A percentile compares a stretch with the other conserved stretches of the same genome.
phyloP scores from a whole-genome alignment of 257 asterid species.

The Eucommia ulmoides region DNA sequence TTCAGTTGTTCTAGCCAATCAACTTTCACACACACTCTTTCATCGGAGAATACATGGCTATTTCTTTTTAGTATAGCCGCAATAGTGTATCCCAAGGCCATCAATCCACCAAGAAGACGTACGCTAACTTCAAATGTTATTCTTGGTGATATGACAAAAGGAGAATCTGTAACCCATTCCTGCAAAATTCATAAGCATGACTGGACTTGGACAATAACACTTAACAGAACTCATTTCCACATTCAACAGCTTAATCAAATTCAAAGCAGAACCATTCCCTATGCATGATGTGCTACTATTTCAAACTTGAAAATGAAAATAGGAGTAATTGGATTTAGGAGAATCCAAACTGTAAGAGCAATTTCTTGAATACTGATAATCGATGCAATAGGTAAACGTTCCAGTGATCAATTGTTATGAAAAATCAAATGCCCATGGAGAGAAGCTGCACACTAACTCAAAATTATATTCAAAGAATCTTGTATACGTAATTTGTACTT shows the following conservation, averaged over 20 bases:
- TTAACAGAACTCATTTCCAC: neutral
- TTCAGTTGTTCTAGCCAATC: constrained; percentile 94
- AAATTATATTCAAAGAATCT: too few species aligned
- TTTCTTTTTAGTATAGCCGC: constrained; percentile 94
- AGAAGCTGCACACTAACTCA: too few species aligned
- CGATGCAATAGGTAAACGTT: too few species aligned
- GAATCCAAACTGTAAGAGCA: too few species aligned
- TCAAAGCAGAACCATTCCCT: neutral
- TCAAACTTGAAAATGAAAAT: too few species aligned
- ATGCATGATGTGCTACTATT: too few species aligned
- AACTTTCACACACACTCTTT: constrained; percentile 80
- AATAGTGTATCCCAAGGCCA: constrained; percentile 98
- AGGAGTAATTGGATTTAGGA: too few species aligned
- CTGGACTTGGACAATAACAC: constrained; percentile 5
- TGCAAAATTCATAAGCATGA: constrained; percentile 15
- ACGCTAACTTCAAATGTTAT: constrained; percentile 97
- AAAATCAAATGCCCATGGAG: too few species aligned
- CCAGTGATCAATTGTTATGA: too few species aligned
- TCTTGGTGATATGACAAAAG: constrained; percentile 98
- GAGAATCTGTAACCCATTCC: constrained; percentile 88
- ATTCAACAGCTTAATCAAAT: neutral
- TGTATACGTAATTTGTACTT: too few species aligned
- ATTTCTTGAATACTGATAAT: too few species aligned
- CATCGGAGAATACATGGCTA: constrained; percentile 73
- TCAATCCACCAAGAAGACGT: constrained; percentile 93